Evolutionary conservation across 2,329 filamentous ascomycete species (phyloP), one percentile per base, ranked within the genome.

Genomic region (Rutstroemia sydowiana): DNA sequence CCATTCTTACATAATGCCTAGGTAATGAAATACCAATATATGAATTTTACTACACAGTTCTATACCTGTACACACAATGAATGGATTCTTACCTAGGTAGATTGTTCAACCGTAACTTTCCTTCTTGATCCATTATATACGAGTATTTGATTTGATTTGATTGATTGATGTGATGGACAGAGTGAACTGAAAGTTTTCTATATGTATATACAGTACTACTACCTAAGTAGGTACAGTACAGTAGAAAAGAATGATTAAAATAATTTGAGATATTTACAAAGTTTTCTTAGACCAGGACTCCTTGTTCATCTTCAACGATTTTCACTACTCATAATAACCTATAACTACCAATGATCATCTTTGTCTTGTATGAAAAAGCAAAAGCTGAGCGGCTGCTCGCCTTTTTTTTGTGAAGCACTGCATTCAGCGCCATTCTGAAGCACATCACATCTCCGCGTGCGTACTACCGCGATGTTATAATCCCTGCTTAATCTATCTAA

Each of bases 381-480:
- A 20, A 54, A 60, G 56, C 58, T 62, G 60, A 62, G 59, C 59
- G 60, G 54, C 57, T 58, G 54, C 55, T 58, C 58, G 54, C 58
- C 55, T 60, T 57, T 45, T 43, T 52, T 41, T 21, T 23, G 16
- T 21, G 43, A 26, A 44, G 43, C 51, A 52, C 51, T 57, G 59
- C 60, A 59, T 53, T 26, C 60, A 55, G 59, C 57, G 51, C 53
- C 56, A 51, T 46, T 55, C 52, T 58, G 55, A 59, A 51, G 58
- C 59, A 61, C 56, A 63, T 60, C 60, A 61, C 60, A 63, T 56
- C 52, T 59, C 32, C 50, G 58, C 48, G 56, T 54, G 57, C 58
- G 60, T 58, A 60, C 59, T 58, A 60, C 59, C 60, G 60, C 57
- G 58, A 50, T 34, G 44, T 26, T 23, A 30, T 14, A 13, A 59